Conservation (phyloP, 2,329 filamentous ascomycete genomes). For the Talaromyces sp. region DNA sequence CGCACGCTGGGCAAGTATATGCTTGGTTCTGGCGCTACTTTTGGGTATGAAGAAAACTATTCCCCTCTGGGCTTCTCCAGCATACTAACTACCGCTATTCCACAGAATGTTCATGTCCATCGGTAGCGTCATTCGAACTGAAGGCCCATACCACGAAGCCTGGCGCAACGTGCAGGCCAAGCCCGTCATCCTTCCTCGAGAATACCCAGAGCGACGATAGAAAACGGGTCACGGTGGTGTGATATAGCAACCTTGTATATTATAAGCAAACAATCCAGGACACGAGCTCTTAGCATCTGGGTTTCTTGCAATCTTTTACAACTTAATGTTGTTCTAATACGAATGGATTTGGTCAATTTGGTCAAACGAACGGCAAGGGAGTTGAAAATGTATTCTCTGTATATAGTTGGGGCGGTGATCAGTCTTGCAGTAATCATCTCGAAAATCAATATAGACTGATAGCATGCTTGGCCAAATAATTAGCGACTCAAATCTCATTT, state of each 20-base stretch:
- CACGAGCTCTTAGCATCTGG: neutral
- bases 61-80: conserved; percentile 3
- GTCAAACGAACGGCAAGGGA: neutral
- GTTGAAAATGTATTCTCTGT: neutral
- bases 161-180: conserved; percentile 70
- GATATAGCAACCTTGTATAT: conserved; percentile 2
- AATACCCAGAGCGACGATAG: conserved; percentile 33
- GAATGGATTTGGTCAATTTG: neutral
- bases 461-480: neutral
- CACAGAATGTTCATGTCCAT: conserved; percentile 95
- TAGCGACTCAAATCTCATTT: neutral
- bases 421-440: neutral
- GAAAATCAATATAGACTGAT: neutral
- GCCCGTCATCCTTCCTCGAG: conserved; percentile 63
- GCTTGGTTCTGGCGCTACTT: conserved; percentile 89
- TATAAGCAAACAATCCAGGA: neutral
- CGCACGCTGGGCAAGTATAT: conserved; percentile 95
- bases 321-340: neutral
- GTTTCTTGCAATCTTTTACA: neutral
- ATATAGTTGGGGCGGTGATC: neutral
- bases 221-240: conserved; percentile 1
- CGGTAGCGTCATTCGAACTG: conserved; percentile 90
- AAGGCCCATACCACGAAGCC: conserved; percentile 71
- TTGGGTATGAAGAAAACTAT: conserved; percentile 66
- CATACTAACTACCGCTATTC: conserved; percentile 5